Evolutionary conservation across 2,329 filamentous ascomycete genomes (phyloP).

Genomic region (Dryadomyces quercus-mongolicae): DNA sequence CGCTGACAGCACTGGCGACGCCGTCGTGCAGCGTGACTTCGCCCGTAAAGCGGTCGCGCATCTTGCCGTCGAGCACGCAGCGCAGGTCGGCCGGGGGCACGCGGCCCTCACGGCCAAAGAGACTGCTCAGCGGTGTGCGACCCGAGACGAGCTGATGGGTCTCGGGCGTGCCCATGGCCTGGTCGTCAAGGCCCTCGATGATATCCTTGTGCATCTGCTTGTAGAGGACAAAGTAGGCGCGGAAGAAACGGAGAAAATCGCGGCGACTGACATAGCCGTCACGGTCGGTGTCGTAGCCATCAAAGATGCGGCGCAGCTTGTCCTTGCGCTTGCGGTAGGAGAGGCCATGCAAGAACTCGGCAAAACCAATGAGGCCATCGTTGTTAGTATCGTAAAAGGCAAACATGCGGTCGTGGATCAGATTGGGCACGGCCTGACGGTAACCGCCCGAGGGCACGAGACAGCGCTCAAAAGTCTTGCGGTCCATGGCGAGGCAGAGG

Average conservation of each 20-base stretch:
- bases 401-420: constrained; percentile 94
- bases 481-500: constrained; percentile 74
- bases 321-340: constrained; percentile 44
- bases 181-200: constrained; percentile 64
- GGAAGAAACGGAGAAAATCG: constrained; percentile 84
- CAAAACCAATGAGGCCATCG: constrained; percentile 81
- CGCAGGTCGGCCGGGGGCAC: constrained; percentile 51
- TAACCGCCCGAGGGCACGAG: constrained; percentile 77
- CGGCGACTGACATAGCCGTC: constrained; percentile 77
- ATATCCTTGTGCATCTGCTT: constrained; percentile 83
- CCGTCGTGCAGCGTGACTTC: constrained; percentile 50
- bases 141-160: constrained; percentile 65
- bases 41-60: background rate
- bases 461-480: constrained; percentile 83
- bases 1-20: constrained; percentile 36
- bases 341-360: constrained; percentile 79
- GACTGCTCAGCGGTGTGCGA: constrained; percentile 61
- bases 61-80: constrained; percentile 55
- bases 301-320: constrained; percentile 29
- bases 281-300: constrained; percentile 80
- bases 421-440: constrained; percentile 66
- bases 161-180: constrained; percentile 62
- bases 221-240: constrained; percentile 83
- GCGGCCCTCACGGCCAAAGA: constrained; percentile 60
- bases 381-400: constrained; percentile 88